Base-by-base conservation (phyloP, 805 yeast species). In the Hanseniaspora lindneri region DNA sequence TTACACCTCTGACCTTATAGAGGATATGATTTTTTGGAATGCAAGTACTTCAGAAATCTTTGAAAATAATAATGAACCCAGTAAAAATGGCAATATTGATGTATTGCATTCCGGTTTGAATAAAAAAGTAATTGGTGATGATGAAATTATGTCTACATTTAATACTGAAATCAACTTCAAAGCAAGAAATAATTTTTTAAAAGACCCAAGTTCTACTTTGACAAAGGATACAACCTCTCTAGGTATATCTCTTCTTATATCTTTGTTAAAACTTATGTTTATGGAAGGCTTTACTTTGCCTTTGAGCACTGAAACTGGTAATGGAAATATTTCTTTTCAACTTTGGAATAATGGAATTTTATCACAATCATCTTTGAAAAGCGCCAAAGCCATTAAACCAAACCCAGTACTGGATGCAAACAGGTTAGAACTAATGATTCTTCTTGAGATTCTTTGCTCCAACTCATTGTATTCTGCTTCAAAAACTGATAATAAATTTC, bases 301-400 rank as follows among this genome's bases (percentile, higher is more conserved):
- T 16, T 39, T 54, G 13, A 43, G 52, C 13, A 50, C 55, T 8
- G 55, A 57, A 3, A 25, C 41, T 1, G 56, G 57, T 1, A 56
- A 58, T 2, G 70, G 68, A 14, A 52, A 60, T 2, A 54, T 51
- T 28, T 59, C 65, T 2, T 58, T 55, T 34, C 51, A 57, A n/a
- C 67, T 81, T 1, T 87, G 96, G 95, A 94, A 83, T 55, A 76
- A 82, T 3, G 96, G 95, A 5, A 71, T 87, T 28, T 37, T 41
- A 10, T 16, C 23, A 13, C 36, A 41, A 20, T 19, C 16, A 2
- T 44, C 54, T 10, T 17, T 7, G 20, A 5, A 42, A 34, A n/a
- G 13, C 55, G 53, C 60, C 52, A 21, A 50, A 47, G 66, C 56
- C 54, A 52, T 55, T 32, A 56, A 47, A 30, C 75, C 67, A 39